phyloP scores from a whole-genome alignment of 441 rosid genomes.

The Brassica hybrid region DNA sequence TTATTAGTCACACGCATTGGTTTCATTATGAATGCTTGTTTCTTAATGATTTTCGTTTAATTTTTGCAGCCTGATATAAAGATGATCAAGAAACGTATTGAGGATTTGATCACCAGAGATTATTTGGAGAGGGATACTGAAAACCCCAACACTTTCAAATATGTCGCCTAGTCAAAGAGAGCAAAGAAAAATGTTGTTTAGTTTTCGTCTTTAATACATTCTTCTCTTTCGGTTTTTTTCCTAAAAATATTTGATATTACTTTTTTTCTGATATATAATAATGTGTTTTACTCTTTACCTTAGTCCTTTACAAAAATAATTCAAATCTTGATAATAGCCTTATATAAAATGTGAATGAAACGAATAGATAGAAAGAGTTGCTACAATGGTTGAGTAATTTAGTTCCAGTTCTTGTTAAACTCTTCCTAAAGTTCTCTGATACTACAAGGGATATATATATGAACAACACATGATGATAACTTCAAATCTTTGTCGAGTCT shows the following conservation, averaged over 20 bases:
- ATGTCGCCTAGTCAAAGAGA: background rate
- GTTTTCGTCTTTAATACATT: background rate
- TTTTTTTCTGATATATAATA: background rate
- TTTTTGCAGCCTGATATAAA: conserved; percentile 69
- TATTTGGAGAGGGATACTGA: too few species aligned
- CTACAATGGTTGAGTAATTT: background rate
- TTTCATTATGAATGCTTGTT: background rate
- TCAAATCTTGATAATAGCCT: too few species aligned
- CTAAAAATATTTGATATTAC: background rate
- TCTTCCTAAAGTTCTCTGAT: conserved; percentile 18
- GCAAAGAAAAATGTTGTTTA: background rate
- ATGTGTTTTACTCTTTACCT: background rate
- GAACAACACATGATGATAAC: conserved; percentile 18
- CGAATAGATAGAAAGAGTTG: background rate
- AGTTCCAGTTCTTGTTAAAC: background rate
- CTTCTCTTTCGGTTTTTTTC: background rate
- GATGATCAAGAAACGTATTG: conserved; percentile 85
- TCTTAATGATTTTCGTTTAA: background rate
- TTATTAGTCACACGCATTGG: background rate
- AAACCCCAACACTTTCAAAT: too few species aligned
- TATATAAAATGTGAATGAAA: background rate
- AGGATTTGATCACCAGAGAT: conserved; percentile 78
- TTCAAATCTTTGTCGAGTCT: conserved; percentile 9
- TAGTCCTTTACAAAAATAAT: too few species aligned
- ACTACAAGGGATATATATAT: conserved; percentile 3